Evolutionary conservation across 1,284 basidiomycete genomes (phyloP), one percentile per base, ranked within the genome.

Genomic region (Vanrija humicola): DNA sequence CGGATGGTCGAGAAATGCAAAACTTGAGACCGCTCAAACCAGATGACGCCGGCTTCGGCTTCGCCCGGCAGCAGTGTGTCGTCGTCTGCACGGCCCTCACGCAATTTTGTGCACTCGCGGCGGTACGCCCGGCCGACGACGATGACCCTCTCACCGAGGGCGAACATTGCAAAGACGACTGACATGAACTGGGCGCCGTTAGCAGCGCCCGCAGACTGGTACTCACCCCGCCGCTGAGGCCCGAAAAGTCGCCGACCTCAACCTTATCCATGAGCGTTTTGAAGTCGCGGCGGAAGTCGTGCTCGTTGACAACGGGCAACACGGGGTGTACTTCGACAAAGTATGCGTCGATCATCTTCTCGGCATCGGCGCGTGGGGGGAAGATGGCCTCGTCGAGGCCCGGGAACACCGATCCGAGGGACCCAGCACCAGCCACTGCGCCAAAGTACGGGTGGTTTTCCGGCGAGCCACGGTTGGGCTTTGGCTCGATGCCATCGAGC

Each of bases 1-100:
- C 86, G 55, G 85, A 84, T 71, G 85, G 87, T 90, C 77, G 91
- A 91, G 72, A 91, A 91, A 70, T 91, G 88, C 40, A 93, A 78
- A 55, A 93, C 85, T 72, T 93, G 82, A 34, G 90, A 87, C 56
- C 74, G 56, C 55, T 74, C 74, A 58, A 61, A 72, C 63, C 60
- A 70, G 43, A 75, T 70, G 18, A 73, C 70, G n/a, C 72, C 72
- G 3, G 71, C 72, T 50, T 74, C 72, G 15, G 70, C 70, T 58
- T 74, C 74, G 25, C 72, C 73, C 2, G 70, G 69, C 23, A 64
- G 52, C 16, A 72, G 63, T 2, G 65, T 68, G 43, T 69, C 68
- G 18, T 54, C 48, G n/a, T 59, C 60, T 58, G 53, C 45, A 25
- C 55, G 50, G 38, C 50, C 50, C 7, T 50, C 48, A 15, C 40